Conservation (phyloP, 2,329 filamentous ascomycete genomes). For the Xylariaceae sp. region DNA sequence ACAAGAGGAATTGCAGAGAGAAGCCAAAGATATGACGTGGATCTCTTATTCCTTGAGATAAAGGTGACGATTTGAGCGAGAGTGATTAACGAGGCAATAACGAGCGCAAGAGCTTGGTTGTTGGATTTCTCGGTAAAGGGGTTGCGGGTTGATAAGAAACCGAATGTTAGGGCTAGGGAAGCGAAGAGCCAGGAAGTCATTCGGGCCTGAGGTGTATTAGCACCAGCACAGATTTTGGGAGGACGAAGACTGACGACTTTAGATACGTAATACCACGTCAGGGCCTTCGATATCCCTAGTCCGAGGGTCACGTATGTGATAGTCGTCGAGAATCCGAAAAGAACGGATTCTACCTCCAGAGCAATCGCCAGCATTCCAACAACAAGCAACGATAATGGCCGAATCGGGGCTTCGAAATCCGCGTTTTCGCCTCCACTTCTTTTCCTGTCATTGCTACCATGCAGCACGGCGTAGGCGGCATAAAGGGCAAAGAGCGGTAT, state of each 20-base stretch:
- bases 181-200: conserved; percentile 31
- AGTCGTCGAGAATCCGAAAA: conserved; percentile 22
- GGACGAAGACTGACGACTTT: conserved; percentile 27
- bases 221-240: background rate
- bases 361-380: conserved; percentile 15
- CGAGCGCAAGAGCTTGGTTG: conserved; percentile 24
- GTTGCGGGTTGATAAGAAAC: conserved; percentile 29
- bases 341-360: conserved; percentile 17
- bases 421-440: conserved; percentile 32
- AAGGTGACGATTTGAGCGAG: conserved; percentile 33
- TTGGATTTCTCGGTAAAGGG: conserved; percentile 30
- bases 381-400: conserved; percentile 25
- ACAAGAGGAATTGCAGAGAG: conserved; percentile 31
- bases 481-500: conserved; percentile 31
- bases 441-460: conserved; percentile 10
- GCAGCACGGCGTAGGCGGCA: conserved; percentile 30
- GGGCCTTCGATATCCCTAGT: conserved; percentile 31
- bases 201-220: background rate
- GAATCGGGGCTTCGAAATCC: conserved; percentile 30
- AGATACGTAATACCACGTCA: conserved; percentile 36
- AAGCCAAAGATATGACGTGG: conserved; percentile 29
- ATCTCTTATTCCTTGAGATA: conserved; percentile 32
- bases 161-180: conserved; percentile 32
- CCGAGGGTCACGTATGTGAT: conserved; percentile 15
- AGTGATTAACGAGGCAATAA: conserved; percentile 29